phyloP scores from a whole-genome alignment of 306 rosid species.

The Vigna unguiculata region DNA sequence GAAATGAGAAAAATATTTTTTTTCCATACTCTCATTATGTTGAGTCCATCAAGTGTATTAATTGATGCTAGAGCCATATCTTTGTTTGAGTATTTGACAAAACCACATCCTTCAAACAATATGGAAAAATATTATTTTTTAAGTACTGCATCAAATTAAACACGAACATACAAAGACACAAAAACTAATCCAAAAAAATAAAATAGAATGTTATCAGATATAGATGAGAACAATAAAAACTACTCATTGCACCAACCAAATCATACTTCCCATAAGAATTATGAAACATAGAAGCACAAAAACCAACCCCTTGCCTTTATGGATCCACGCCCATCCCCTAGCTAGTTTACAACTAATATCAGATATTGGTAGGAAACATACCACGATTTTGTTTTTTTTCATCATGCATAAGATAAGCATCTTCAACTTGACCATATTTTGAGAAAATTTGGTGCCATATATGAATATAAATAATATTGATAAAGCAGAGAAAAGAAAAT shows the following conservation, averaged over 20 bases:
- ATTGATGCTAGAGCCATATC: slow-evolving; percentile 93
- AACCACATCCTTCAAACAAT: slow-evolving; percentile 86
- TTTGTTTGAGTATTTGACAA: slow-evolving; percentile 82
- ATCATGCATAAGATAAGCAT: slow-evolving; percentile 97
- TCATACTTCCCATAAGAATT: slow-evolving; percentile 17
- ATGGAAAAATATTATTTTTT: slow-evolving; percentile 39
- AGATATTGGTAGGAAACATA: slow-evolving; percentile 51
- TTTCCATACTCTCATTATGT: slow-evolving; percentile 78
- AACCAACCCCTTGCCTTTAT: not conserved
- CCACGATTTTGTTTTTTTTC: slow-evolving; percentile 94
- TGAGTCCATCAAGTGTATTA: slow-evolving; percentile 81
- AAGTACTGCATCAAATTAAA: slow-evolving; percentile 27
- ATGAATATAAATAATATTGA: too few species aligned
- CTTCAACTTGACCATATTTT: slow-evolving; percentile 89
- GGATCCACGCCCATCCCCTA: not conserved
- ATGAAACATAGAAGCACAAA: slow-evolving; percentile 20
- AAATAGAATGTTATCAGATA: slow-evolving; percentile 18
- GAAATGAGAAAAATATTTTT: not conserved
- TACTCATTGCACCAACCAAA: slow-evolving; percentile 23
- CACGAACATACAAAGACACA: not conserved
- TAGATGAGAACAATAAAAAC: slow-evolving; percentile 4
- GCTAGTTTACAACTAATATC: slow-evolving; percentile 28
- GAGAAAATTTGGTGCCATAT: slow-evolving; percentile 81
- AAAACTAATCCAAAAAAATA: not conserved
- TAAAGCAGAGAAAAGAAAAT: too few species aligned